These are phyloP conservation scores for Hirsutella rhossiliensis DNA, from an alignment of 2,329 filamentous ascomycete species.

Conservation along the genomic window DNA sequence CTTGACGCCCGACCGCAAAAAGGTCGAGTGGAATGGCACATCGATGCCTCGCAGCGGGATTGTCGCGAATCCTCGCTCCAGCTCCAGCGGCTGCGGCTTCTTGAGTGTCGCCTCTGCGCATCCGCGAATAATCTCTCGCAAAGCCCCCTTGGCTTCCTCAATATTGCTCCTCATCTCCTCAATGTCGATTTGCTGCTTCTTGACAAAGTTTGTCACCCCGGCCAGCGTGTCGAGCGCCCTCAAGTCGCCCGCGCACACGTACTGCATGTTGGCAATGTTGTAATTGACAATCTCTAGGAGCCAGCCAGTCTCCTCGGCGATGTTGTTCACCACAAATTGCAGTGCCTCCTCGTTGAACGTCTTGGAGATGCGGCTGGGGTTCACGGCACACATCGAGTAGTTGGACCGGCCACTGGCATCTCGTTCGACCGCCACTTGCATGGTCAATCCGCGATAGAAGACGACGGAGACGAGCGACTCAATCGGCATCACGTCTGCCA, in stretches of 20 bases:
- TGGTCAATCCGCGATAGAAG: constrained; percentile 96
- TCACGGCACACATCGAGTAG: constrained; percentile 99
- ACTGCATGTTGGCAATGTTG: constrained; percentile 67
- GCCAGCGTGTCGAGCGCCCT: constrained; percentile 60
- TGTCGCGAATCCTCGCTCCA: constrained; percentile 91
- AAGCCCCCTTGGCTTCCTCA: constrained; percentile 81
- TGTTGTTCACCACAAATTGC: constrained; percentile 93
- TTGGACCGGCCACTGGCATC: constrained; percentile 88
- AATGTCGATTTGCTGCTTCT: constrained; percentile 95
- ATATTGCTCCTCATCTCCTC: constrained; percentile 81
- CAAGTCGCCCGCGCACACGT: constrained; percentile 60
- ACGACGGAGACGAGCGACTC: constrained; percentile 96
- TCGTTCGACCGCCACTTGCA: constrained; percentile 98
- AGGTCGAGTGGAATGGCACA: constrained; percentile 98
- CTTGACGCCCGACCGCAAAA: constrained; percentile 95
- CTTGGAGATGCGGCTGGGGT: constrained; percentile 95
- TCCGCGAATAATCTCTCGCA: constrained; percentile 82
- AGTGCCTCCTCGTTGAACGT: constrained; percentile 97
- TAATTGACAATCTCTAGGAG: constrained; percentile 98
- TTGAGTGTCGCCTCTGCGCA: constrained; percentile 77
- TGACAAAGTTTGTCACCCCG: constrained; percentile 87
- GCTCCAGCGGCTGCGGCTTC: constrained; percentile 79
- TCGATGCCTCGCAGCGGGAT: constrained; percentile 96
- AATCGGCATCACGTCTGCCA: constrained; percentile 99
- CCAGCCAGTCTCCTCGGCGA: constrained; percentile 89